Evolutionary conservation across 768 basidiomycete genomes (phyloP).

Genomic region (Lactarius hatsudake): DNA sequence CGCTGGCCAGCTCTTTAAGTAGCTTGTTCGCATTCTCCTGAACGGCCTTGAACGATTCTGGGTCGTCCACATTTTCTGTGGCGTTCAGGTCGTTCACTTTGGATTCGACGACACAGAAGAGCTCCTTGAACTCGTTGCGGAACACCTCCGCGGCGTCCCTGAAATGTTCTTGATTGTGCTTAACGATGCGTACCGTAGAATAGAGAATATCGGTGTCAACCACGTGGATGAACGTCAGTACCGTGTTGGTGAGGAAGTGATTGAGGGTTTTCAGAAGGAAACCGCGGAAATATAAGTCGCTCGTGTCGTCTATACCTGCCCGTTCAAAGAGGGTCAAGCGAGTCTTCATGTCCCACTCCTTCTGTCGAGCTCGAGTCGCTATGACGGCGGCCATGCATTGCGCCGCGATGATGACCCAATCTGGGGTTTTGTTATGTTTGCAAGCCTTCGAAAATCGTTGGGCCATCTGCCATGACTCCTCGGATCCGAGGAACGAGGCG

Average conservation of each 20-base stretch:
- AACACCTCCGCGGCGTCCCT: neutral
- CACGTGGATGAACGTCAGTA: neutral
- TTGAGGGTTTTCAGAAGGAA: constrained; percentile 7
- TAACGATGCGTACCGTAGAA: neutral
- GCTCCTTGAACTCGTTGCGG: neutral
- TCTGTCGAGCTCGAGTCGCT: neutral
- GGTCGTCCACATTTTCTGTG: no score
- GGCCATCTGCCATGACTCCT: neutral
- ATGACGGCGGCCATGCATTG: constrained; percentile 4
- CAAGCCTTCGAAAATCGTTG: neutral
- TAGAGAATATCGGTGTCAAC: neutral
- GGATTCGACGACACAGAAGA: neutral
- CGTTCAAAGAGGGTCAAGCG: neutral
- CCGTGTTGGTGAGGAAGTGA: constrained; percentile 6
- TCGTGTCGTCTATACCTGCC: neutral
- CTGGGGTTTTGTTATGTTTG: no score
- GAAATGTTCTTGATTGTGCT: neutral
- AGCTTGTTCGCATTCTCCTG: neutral
- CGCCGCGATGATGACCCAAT: neutral
- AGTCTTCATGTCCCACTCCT: no score
- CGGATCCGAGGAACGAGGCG: neutral
- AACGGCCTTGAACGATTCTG: neutral
- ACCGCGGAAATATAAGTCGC: neutral
- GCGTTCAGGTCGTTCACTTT: no score
- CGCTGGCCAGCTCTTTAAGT: neutral